Conservation (phyloP, 371 early-diverging fungal species). For the Apophysomyces ossiformis region DNA sequence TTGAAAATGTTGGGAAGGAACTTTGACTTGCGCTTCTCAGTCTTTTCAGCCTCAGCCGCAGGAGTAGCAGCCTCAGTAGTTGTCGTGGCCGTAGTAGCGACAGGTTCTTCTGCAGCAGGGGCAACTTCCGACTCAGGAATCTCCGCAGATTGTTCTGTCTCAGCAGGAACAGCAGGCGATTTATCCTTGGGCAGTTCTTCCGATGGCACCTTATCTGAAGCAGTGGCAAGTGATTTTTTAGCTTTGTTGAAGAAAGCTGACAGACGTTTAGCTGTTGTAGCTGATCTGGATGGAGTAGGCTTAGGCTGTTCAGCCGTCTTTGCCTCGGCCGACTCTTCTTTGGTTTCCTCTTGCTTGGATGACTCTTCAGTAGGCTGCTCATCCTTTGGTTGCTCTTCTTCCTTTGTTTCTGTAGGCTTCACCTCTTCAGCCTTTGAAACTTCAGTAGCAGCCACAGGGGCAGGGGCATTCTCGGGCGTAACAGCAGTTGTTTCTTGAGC, state of each 20-base stretch:
- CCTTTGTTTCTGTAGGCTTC: slow-evolving; percentile 1
- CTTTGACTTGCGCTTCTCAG: slow-evolving; percentile 28
- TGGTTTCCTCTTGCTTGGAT: slow-evolving; percentile 1
- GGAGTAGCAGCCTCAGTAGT: not conserved
- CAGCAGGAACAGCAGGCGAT: slow-evolving; percentile 7
- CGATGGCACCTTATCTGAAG: slow-evolving; percentile 19
- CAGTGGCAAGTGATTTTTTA: slow-evolving; percentile 28
- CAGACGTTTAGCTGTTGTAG: slow-evolving; percentile 29
- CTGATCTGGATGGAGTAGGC: slow-evolving; percentile 29
- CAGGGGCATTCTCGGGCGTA: not conserved
- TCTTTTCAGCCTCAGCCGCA: slow-evolving; percentile 12
- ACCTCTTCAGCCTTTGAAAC: not conserved
- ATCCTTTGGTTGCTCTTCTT: not conserved
- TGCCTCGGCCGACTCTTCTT: slow-evolving; percentile 4
- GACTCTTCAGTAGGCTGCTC: no score
- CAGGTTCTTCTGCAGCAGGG: not conserved
- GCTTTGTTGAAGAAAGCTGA: slow-evolving; percentile 32
- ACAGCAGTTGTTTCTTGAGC: slow-evolving; percentile 8
- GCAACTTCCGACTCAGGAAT: slow-evolving; percentile 9
- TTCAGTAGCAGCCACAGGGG: slow-evolving; percentile 4
- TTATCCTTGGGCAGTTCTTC: slow-evolving; percentile 13
- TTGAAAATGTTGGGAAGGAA: slow-evolving; percentile 29
- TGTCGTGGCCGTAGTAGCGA: slow-evolving; percentile 1
- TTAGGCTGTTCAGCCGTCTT: slow-evolving; percentile 16
- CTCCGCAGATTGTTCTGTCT: slow-evolving; percentile 3